Conservation (phyloP, 176 grass and related monocot species). For the Puya raimondii region DNA sequence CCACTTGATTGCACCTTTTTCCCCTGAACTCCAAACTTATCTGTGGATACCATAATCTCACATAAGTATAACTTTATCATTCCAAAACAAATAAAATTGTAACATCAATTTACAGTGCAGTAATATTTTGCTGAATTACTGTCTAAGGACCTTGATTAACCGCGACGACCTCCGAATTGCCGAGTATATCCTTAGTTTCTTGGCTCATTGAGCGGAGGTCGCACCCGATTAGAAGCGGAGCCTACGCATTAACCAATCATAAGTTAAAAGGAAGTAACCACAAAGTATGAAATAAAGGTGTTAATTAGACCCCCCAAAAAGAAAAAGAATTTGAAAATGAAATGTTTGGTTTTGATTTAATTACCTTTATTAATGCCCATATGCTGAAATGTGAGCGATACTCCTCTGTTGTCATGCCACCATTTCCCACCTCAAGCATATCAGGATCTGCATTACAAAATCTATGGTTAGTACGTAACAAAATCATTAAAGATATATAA, state of each 20-base stretch:
- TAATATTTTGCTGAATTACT: background rate
- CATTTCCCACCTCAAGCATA: constrained; percentile 93
- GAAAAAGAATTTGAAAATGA: background rate
- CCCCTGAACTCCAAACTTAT: constrained; percentile 75
- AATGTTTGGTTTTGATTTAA: background rate
- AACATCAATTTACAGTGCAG: background rate
- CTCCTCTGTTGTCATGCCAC: constrained; percentile 75
- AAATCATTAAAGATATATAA: no score
- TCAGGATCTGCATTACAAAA: constrained; percentile 60
- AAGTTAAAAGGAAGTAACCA: constrained; percentile 9
- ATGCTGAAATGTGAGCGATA: constrained; percentile 97
- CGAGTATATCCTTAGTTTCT: constrained; percentile 66
- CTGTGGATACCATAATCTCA: constrained; percentile 17
- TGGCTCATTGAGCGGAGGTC: constrained; percentile 68
- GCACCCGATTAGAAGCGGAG: constrained; percentile 86
- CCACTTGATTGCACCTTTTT: constrained; percentile 63
- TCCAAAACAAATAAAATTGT: background rate
- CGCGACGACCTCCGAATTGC: constrained; percentile 68
- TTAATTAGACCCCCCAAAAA: background rate
- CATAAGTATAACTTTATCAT: background rate
- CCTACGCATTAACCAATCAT: constrained; percentile 27
- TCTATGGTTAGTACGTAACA: background rate
- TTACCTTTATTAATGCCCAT: constrained; percentile 83
- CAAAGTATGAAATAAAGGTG: background rate
- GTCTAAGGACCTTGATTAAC: constrained; percentile 72